Conservation (phyloP, 495 filamentous ascomycete species). For the Jackrogersella minutella region DNA sequence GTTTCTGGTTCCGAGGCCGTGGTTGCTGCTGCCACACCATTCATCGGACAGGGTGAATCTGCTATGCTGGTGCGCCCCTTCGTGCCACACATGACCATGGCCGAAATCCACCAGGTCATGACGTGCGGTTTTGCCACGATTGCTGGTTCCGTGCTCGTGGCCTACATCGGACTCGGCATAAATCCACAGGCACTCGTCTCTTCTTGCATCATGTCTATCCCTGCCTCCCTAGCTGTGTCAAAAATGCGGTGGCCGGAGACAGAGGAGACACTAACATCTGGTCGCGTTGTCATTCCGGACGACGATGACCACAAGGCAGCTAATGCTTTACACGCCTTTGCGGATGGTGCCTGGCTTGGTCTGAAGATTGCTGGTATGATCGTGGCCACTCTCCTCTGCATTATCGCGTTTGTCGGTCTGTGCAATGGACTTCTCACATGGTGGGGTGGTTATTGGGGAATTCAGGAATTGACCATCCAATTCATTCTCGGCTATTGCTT, state of each 20-base stretch:
- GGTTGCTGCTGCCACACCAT: slow-evolving; percentile 91
- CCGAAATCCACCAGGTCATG: slow-evolving; percentile 93
- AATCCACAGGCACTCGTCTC: slow-evolving; percentile 87
- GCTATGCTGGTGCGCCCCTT: slow-evolving; percentile 92
- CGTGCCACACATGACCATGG: slow-evolving; percentile 79
- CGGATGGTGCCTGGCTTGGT: slow-evolving; percentile 87
- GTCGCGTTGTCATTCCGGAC: slow-evolving; percentile 78
- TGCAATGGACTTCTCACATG: slow-evolving; percentile 81
- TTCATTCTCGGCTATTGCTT: slow-evolving; percentile 83
- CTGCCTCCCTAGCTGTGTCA: slow-evolving; percentile 83
- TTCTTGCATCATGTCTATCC: slow-evolving; percentile 93
- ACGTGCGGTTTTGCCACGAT: slow-evolving; percentile 72
- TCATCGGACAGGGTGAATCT: slow-evolving; percentile 93
- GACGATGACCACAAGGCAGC: slow-evolving; percentile 72
- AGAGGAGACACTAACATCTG: slow-evolving; percentile 82
- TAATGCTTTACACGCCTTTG: slow-evolving; percentile 85
- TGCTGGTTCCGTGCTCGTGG: slow-evolving; percentile 77
- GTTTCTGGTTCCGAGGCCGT: slow-evolving; percentile 95
- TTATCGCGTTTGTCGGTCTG: slow-evolving; percentile 81
- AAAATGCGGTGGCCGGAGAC: slow-evolving; percentile 90
- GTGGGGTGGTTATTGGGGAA: slow-evolving; percentile 87
- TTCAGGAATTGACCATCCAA: slow-evolving; percentile 75
- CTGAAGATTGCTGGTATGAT: slow-evolving; percentile 92
- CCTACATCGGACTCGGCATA: slow-evolving; percentile 80
- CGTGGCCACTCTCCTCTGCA: slow-evolving; percentile 77